phyloP scores from a whole-genome alignment of 176 grass and related monocot species.

The Alopecurus myosuroides region DNA sequence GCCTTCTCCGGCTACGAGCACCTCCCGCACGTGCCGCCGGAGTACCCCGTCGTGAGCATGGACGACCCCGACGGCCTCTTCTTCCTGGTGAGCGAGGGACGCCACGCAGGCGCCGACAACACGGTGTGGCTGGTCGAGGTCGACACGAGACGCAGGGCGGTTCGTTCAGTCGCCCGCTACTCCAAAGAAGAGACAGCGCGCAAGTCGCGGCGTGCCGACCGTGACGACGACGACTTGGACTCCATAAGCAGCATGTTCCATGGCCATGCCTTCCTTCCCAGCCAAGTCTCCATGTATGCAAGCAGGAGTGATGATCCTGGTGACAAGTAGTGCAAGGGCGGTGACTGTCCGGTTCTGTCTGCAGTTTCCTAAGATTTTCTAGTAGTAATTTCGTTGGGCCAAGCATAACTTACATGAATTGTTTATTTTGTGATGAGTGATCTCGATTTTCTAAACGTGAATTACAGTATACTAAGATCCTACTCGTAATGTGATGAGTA shows the following conservation, averaged over 20 bases:
- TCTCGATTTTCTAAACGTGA: no score
- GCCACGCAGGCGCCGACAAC: background rate
- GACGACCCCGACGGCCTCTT: background rate
- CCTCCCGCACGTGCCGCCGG: background rate
- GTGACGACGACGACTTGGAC: background rate
- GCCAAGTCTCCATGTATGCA: background rate
- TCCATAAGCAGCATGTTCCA: background rate
- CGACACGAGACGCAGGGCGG: background rate
- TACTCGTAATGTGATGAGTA: no score
- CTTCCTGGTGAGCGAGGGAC: background rate
- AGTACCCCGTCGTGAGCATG: constrained; percentile 5
- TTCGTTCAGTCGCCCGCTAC: background rate
- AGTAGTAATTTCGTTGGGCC: no score
- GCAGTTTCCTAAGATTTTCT: no score
- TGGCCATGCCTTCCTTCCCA: background rate
- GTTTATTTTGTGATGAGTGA: no score
- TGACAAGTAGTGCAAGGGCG: no score
- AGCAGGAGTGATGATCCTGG: background rate
- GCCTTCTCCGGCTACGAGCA: background rate
- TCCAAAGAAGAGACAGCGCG: background rate
- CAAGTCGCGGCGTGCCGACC: background rate
- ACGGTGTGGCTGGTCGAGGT: constrained; percentile 4
- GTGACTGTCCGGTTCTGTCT: no score
- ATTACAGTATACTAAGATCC: no score
- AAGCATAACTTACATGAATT: no score